Base-by-base conservation (phyloP, 1,284 basidiomycete genomes). In the Volvariella volvacea region DNA sequence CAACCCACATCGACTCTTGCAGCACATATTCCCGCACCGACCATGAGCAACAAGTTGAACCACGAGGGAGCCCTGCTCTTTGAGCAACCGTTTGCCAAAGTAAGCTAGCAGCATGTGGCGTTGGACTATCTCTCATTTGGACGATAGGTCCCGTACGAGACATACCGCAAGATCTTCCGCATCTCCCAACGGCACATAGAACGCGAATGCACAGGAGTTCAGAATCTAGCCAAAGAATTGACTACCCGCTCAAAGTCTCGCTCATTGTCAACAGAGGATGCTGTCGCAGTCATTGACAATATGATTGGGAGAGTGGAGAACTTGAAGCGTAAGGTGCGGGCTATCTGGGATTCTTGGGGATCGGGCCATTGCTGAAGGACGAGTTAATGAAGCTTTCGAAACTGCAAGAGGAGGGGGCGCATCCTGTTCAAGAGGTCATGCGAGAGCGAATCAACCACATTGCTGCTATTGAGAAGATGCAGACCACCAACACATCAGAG, bases 31-130 rank as follows among this genome's bases (percentile, higher is more conserved):
- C 28, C 34, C 17, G 44, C 32, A 40, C 19, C 15, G 6, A 33
- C n/a, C 9, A 71, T 72, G 70, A 52, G 58, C 31, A 63, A 50
- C 49, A 84, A 80, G 55, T 57, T 83, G 40, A 86, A 83, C 52
- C 54, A 74, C 4, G 90, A 92, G 42, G 88, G 88, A 1, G 71
- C 86, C n/a, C 68, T 93, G 52, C 74, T 93, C 43, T 86, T 94
- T 49, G 91, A 94, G 62, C 88, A 92, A 55, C 88, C 90, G 0
- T 88, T 92, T 57, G 78, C 78, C n/a, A 71, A 80, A 52, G 87
- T 88, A 53, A 54, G 76, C 61, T 22, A 48, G 17, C 28, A 44
- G 25, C 34, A 36, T 34, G 22, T 41, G 30, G 41, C 28, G n/a
- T 12, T 49, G 15, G 46, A 48, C 51, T 50, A 48, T 52, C 20